Evolutionary conservation across 2,329 filamentous ascomycete species (phyloP), one percentile per base, ranked within the genome.

Genomic region (Endoconidiophora laricicola): DNA sequence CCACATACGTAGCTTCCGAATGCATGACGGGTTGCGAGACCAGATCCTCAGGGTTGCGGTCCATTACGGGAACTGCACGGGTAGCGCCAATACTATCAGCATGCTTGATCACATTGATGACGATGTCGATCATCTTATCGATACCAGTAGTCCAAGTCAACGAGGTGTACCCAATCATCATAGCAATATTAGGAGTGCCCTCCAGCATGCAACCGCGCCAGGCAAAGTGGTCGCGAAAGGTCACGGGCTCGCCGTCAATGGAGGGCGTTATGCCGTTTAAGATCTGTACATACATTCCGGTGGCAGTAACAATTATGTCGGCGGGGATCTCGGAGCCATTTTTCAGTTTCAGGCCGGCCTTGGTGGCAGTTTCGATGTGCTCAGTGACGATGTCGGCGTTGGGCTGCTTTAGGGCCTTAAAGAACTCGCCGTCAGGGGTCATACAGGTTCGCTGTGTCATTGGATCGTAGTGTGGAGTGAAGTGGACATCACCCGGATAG

Each of bases 401-500:
- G 1, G 65, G 62, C 1, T 58, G 60, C 46, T 66, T 65, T 2
- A 78, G 56, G 0, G 70, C 65, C 43, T 68, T 60, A 62, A 70
- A 78, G 57, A 78, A 79, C 57, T 79, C 74, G 7, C 69, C 72
- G 46, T 73, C 67, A 0, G 71, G 72, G 16, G 64, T 79, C 53
- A 86, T 66, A 58, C 86, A 91, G 6, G 91, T 66, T 0, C 86
- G 76, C 61, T 93, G 85, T 49, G 86, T 73, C 70, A 83, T 81
- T 0, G 79, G 79, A 38, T 74, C 70, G 57, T 85, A 83, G 2
- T 60, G 61, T 0, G 80, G 80, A 5, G 71, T 73, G 62, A 84
- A 84, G 60, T 84, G 75, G 1, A 74, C 70, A 49, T 80, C 71
- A 6, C 61, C 59, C 1, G 81, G 79, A 0, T 86, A 67, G 39